These are phyloP conservation scores for Trichoderma sp. DNA, from an alignment of 2,329 filamentous ascomycete genomes.

Conservation along the genomic window DNA sequence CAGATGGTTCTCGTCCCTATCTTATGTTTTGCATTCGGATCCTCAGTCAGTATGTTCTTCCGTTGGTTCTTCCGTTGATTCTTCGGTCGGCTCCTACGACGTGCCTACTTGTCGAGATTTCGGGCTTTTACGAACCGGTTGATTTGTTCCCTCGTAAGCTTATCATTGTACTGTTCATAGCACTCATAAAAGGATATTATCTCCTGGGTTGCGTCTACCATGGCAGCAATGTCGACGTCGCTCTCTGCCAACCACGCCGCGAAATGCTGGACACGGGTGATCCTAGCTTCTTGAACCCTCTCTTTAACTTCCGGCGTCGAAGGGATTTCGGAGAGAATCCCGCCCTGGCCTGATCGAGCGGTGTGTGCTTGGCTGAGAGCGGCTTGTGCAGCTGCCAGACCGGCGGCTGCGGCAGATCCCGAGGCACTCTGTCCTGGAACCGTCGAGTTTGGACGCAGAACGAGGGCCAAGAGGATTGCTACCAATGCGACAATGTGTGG, in stretches of 20 bases:
- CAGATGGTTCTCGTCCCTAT: not conserved
- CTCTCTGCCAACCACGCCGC: slow-evolving; percentile 84
- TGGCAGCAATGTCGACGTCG: slow-evolving; percentile 77
- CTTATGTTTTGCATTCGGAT: not conserved
- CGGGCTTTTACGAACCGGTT: slow-evolving; percentile 61
- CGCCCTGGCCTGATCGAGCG: slow-evolving; percentile 30
- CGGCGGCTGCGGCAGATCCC: slow-evolving; percentile 40
- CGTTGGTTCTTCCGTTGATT: not conserved
- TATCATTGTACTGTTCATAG: slow-evolving; percentile 62
- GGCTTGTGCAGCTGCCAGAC: slow-evolving; percentile 52
- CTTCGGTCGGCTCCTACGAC: not conserved
- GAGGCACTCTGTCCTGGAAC: slow-evolving; percentile 33
- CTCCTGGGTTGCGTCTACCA: slow-evolving; percentile 89
- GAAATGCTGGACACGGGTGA: slow-evolving; percentile 65
- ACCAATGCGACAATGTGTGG: slow-evolving; percentile 90
- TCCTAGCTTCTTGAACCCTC: slow-evolving; percentile 54
- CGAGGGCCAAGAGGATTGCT: slow-evolving; percentile 80
- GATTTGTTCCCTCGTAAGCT: slow-evolving; percentile 59
- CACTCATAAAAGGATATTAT: slow-evolving; percentile 85
- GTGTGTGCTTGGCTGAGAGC: slow-evolving; percentile 50
- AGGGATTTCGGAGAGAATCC: slow-evolving; percentile 21
- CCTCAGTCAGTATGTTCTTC: not conserved
- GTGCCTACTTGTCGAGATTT: slow-evolving; percentile 51
- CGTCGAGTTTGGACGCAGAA: slow-evolving; percentile 63
- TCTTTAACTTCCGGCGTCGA: slow-evolving; percentile 42